Conservation (phyloP, 495 filamentous ascomycete genomes). For the Annulohypoxylon bovei region DNA sequence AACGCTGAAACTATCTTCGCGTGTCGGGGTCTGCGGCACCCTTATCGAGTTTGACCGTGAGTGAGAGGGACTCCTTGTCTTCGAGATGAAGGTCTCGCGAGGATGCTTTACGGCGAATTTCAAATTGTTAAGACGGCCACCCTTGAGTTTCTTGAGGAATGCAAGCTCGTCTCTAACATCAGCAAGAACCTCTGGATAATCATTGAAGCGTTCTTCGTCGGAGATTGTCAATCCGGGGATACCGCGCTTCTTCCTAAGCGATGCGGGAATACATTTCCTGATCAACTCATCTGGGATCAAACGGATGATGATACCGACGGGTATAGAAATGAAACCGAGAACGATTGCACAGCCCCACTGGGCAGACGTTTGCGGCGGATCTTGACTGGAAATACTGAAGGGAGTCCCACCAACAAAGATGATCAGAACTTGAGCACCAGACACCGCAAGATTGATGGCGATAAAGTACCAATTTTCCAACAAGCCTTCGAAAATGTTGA, state of each 20-base stretch:
- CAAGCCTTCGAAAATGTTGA: conserved; percentile 90
- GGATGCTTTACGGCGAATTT: conserved; percentile 87
- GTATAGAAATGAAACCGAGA: conserved; percentile 75
- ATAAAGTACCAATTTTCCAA: conserved; percentile 82
- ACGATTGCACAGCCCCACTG: conserved; percentile 84
- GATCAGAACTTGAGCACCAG: conserved; percentile 82
- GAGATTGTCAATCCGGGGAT: conserved; percentile 68
- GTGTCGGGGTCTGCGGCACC: conserved; percentile 72
- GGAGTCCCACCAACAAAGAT: conserved; percentile 78
- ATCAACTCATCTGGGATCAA: conserved; percentile 66
- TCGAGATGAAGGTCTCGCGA: conserved; percentile 73
- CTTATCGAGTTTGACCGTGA: conserved; percentile 73
- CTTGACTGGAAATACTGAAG: conserved; percentile 69
- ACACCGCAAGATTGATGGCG: conserved; percentile 81
- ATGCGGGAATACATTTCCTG: conserved; percentile 71
- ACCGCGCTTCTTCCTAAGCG: conserved; percentile 70
- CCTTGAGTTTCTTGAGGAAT: conserved; percentile 91
- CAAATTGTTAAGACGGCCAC: conserved; percentile 87
- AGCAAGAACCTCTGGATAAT: conserved; percentile 76
- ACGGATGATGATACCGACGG: conserved; percentile 76
- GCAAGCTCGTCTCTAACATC: conserved; percentile 82
- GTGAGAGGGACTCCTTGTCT: conserved; percentile 77
- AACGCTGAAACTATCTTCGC: conserved; percentile 62
- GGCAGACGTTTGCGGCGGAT: conserved; percentile 61
- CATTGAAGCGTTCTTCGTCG: conserved; percentile 74